Evolutionary conservation across 2,329 filamentous ascomycete species (phyloP), one percentile per base, ranked within the genome.

Genomic region (Teratosphaeria pseudoeucalypti): DNA sequence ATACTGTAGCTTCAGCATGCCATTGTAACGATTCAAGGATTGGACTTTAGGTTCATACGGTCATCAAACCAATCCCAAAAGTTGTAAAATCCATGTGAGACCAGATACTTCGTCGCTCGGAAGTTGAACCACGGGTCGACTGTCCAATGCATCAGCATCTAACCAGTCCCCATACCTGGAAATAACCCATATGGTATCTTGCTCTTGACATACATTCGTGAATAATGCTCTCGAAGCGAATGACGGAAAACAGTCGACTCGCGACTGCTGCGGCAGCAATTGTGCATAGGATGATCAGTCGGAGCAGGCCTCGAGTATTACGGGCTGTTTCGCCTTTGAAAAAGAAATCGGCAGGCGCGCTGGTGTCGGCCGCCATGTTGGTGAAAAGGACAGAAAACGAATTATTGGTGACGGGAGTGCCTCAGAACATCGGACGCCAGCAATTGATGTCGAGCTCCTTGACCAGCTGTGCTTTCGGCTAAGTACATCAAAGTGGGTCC

Each of bases 51-150:
- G 26, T 49, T 73, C 84, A 64, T 80, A 87, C 94, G 87, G 81
- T 99, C 94, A 77, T 99, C 94, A 73, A 99, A 99, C 94, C 94
- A 99, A 76, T 99, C 92, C 94, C 94, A 99, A 75, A 99, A 99
- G 76, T 89, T 91, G 77, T 96, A 95, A 79, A 99, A 97, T 70
- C 94, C 94, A 85, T 99, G 85, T 72, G 92, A 85, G 59, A 99
- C 90, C 59, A 99, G 84, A 72, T 99, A 97, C 78, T 97, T 97
- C 59, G 94, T 97, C 66, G 94, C 94, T 76, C 94, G 84, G 78
- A 99, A 99, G 78, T 99, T 99, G 81, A 99, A 99, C 94, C 94
- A 99, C 39, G 94, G 94, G 78, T 99, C 94, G 78, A 99, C 92
- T 99, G 63, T 60, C 47, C 52, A 73, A 53, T 71, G 56, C 54